These are phyloP conservation scores for Citrus australasica DNA, from an alignment of 345 rosid genomes.

Conservation along the genomic window DNA sequence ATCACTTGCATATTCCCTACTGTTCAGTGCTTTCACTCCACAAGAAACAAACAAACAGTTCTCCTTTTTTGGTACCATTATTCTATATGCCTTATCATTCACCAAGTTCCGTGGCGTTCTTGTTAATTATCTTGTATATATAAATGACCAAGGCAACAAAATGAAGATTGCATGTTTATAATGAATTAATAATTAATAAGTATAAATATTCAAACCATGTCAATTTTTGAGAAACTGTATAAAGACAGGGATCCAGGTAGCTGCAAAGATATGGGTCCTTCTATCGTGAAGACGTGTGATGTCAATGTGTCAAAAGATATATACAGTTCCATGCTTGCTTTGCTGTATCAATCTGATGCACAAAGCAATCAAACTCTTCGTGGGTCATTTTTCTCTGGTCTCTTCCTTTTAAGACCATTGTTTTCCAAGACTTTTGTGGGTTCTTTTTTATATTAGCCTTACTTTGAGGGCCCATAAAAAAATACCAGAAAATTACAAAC, in stretches of 20 bases:
- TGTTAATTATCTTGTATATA: neutral
- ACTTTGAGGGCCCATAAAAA: neutral
- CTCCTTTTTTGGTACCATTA: neutral
- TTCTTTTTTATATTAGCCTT: neutral
- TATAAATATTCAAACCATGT: no score
- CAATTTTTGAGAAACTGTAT: neutral
- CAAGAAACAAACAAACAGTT: neutral
- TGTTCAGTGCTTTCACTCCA: neutral
- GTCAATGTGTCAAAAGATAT: no score
- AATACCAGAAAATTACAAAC: neutral
- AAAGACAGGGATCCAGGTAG: no score
- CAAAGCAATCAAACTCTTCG: no score
- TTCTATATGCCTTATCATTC: neutral
- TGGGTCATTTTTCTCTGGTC: no score
- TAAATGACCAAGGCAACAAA: no score
- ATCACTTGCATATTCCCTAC: neutral
- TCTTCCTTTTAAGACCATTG: neutral
- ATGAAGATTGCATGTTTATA: no score
- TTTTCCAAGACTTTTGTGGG: neutral
- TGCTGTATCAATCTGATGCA: no score
- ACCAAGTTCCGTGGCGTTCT: no score
- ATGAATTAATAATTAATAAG: accelerated
- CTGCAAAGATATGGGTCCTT: no score
- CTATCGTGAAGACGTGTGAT: no score
- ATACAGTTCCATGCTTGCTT: neutral